Conservation (phyloP, 345 rosid genomes). For the Nasturtium officinale region DNA sequence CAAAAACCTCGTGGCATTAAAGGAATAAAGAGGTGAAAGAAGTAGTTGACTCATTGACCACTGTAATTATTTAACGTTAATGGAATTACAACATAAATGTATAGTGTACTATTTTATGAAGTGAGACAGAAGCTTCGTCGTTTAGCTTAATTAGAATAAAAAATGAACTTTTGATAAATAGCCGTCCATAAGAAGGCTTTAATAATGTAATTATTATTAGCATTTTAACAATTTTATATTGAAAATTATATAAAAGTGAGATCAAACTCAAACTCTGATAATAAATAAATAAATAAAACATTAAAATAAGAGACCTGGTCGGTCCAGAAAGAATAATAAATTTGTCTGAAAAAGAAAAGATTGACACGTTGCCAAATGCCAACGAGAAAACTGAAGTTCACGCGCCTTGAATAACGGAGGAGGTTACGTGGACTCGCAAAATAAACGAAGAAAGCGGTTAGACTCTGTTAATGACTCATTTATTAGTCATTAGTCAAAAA, state of each 20-base stretch:
- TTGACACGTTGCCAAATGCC: constrained; percentile 19
- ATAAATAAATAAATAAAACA: neutral
- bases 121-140: neutral
- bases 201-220: neutral
- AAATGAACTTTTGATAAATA: neutral
- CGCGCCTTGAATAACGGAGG: constrained; percentile 23
- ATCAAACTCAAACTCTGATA: constrained; percentile 13
- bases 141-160: neutral
- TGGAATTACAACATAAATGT: neutral
- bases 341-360: neutral
- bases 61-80: neutral
- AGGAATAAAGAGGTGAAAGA: constrained; percentile 1
- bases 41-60: constrained; percentile 9
- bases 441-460: constrained; percentile 18
- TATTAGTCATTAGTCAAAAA: constrained; percentile 15
- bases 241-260: neutral
- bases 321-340: constrained; percentile 27
- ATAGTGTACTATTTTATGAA: neutral
- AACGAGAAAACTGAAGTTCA: constrained; percentile 14
- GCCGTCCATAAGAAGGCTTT: neutral
- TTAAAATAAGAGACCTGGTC: constrained; percentile 21
- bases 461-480: constrained; percentile 29
- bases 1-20: constrained; percentile 10
- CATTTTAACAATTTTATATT: constrained; percentile 8
- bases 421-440: constrained; percentile 26